These are phyloP conservation scores for Bipolaris cookei DNA, from an alignment of 2,329 filamentous ascomycete species.

Conservation along the genomic window DNA sequence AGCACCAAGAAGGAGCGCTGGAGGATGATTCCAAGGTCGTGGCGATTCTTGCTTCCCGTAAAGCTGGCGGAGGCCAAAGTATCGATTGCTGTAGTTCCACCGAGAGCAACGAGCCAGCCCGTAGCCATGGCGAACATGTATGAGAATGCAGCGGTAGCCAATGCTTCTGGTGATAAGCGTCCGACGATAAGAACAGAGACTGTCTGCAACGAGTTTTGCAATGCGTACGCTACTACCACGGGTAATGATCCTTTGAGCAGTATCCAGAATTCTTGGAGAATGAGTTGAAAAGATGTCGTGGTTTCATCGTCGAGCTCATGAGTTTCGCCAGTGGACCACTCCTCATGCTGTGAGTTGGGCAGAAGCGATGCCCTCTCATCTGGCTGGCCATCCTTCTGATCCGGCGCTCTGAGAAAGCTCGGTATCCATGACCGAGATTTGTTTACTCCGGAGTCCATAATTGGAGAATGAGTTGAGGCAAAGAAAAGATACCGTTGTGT, in stretches of 20 bases:
- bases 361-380: conserved; percentile 55
- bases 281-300: conserved; percentile 44
- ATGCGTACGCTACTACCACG: conserved; percentile 81
- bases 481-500: neutral
- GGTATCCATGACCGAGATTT: conserved; percentile 40
- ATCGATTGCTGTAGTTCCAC: conserved; percentile 84
- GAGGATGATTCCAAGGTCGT: conserved; percentile 77
- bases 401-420: conserved; percentile 31
- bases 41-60: conserved; percentile 78
- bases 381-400: conserved; percentile 33
- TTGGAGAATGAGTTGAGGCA: neutral
- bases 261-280: conserved; percentile 68
- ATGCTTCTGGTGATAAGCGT: conserved; percentile 75
- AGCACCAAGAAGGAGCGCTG: conserved; percentile 79
- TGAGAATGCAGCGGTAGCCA: conserved; percentile 83
- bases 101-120: conserved; percentile 84
- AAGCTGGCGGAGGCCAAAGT: conserved; percentile 83
- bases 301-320: conserved; percentile 49
- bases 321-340: conserved; percentile 45
- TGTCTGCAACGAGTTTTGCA: conserved; percentile 87
- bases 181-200: conserved; percentile 82
- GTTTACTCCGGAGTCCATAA: conserved; percentile 33
- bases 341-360: conserved; percentile 47
- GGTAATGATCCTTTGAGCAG: conserved; percentile 73
- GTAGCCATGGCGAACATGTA: conserved; percentile 95